Evolutionary conservation across 2,329 filamentous ascomycete species (phyloP), one percentile per base, ranked within the genome.

Genomic region (Blumeria hordei): DNA sequence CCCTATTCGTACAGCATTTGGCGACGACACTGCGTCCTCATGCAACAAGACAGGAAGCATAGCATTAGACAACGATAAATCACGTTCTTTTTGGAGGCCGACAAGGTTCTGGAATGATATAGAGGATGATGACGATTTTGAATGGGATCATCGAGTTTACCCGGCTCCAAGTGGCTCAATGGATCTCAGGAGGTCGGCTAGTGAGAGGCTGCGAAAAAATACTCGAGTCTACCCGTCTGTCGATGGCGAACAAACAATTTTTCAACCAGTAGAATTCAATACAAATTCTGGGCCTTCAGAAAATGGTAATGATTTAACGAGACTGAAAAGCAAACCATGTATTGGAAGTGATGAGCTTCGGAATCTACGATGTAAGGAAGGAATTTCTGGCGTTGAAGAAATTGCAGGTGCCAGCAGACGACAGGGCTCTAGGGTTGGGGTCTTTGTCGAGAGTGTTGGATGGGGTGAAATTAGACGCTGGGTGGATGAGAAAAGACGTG

Each of bases 11-110:
- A 61, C 60, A 7, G 58, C 61, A 1, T 60, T 60, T 54, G 56
- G 54, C 6, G 57, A 58, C 52, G 61, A 60, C 9, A 64, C 62
- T 57, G 59, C 58, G n/a, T 58, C 58, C 6, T 62, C 10, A 60
- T 67, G 11, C 72, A 71, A 58, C 69, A 70, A 1, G 68, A 65
- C 68, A 3, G 69, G 72, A 6, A 70, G 72, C 33, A 64, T 66
- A 21, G 75, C 72, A 1, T 64, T 69, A 1, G 77, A 81, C 49
- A 71, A 72, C 41, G 69, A 70, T 50, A 76, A 72, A 59, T 65
- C 81, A 12, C 77, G 81, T 63, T 77, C 78, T 0, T 74, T 74
- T 61, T 81, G 78, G 78, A 70, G 74, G 6, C 77, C 78, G n/a
- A 66, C 72, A 12, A 72, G 72, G 60, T 68, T 67, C 54, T 67